A percentile compares a stretch with the other conserved stretches of the same genome.
These are phyloP conservation scores for Termitomyces heimii DNA, from an alignment of 768 basidiomycete species.

Conservation along the genomic window DNA sequence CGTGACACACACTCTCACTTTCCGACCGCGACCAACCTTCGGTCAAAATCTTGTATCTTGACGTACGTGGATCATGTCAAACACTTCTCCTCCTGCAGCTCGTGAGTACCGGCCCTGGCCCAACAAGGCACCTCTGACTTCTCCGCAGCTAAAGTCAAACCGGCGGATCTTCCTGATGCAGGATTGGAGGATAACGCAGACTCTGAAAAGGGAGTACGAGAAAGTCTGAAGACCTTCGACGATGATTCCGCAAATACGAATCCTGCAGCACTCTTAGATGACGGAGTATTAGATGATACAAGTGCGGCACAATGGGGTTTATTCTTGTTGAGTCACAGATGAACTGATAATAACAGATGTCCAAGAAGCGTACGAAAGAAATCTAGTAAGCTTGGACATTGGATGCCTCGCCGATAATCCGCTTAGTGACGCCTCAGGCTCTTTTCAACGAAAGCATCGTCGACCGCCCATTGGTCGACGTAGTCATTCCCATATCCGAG, in stretches of 20 bases:
- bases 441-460: conserved; percentile 31
- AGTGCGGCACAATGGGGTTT: neutral
- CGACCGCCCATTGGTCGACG: conserved; percentile 48
- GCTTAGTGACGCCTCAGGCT: neutral
- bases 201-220: neutral
- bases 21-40: neutral
- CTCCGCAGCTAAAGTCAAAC: conserved; percentile 10
- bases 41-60: neutral
- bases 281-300: neutral
- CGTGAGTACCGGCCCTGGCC: conserved; percentile 6
- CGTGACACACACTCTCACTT: neutral
- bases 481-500: conserved; percentile 42
- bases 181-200: conserved; percentile 2
- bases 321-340: neutral
- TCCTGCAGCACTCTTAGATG: neutral
- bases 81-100: conserved; percentile 2
- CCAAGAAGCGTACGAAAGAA: conserved; percentile 17
- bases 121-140: neutral
- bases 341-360: neutral
- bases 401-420: neutral
- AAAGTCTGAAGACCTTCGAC: neutral
- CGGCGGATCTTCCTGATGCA: conserved; percentile 13
- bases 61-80: conserved; percentile 1
- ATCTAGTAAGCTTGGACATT: conserved; percentile 12
- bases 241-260: neutral